These are phyloP conservation scores for Populus hybrid DNA, from an alignment of 441 rosid species.

Conservation along the genomic window DNA sequence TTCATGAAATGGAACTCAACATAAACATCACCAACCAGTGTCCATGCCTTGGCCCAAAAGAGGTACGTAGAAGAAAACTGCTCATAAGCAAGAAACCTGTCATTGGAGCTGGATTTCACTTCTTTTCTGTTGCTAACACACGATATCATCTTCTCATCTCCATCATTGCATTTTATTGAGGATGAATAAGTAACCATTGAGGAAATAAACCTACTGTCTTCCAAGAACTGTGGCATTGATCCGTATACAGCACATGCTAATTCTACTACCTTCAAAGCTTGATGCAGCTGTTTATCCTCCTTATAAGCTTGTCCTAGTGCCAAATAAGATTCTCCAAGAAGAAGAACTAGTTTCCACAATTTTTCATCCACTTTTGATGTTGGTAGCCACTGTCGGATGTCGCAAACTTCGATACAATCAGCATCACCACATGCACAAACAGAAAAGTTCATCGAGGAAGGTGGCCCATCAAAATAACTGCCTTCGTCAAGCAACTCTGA, in stretches of 20 bases:
- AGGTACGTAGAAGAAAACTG: slow-evolving; percentile 59
- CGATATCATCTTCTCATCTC: slow-evolving; percentile 30
- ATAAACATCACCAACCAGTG: slow-evolving; percentile 83
- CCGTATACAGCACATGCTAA: slow-evolving; percentile 86
- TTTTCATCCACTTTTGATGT: slow-evolving; percentile 79
- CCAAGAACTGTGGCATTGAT: slow-evolving; percentile 87
- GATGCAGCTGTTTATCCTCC: slow-evolving; percentile 80
- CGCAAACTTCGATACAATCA: slow-evolving; percentile 96
- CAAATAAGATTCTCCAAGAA: slow-evolving; percentile 94
- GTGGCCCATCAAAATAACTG: slow-evolving; percentile 28
- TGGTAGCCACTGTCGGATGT: slow-evolving; percentile 92
- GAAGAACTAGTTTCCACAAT: slow-evolving; percentile 90
- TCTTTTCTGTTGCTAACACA: slow-evolving; percentile 35
- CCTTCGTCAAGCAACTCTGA: slow-evolving; percentile 35
- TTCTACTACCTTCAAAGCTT: slow-evolving; percentile 75
- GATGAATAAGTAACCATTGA: slow-evolving; percentile 50
- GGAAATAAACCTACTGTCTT: slow-evolving; percentile 66
- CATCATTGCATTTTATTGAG: slow-evolving; percentile 25
- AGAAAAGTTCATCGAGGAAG: slow-evolving; percentile 46
- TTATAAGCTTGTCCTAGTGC: slow-evolving; percentile 83
- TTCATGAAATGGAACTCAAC: slow-evolving; percentile 58
- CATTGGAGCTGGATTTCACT: slow-evolving; percentile 37
- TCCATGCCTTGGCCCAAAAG: slow-evolving; percentile 96
- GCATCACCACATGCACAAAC: slow-evolving; percentile 93
- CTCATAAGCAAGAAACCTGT: slow-evolving; percentile 37